Conservation (phyloP, 192 early-diverging fungal species). For the Linnemannia hyalina region DNA sequence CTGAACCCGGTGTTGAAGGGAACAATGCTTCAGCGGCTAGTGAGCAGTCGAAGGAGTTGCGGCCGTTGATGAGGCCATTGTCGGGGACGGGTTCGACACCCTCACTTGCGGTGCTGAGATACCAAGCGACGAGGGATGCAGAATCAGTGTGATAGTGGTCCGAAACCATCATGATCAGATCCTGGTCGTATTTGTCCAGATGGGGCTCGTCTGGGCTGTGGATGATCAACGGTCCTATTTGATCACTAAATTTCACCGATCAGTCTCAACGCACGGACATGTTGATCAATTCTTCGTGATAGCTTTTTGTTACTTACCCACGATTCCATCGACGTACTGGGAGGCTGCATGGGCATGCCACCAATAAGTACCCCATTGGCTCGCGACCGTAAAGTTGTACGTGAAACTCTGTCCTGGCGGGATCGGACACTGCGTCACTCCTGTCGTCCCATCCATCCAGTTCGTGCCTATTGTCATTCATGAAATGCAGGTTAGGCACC, state of each 20-base stretch:
- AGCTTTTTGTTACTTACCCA: conserved; percentile 6
- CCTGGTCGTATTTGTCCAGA: conserved; percentile 52
- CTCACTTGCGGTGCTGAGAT: conserved; percentile 38
- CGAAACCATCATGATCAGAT: conserved; percentile 52
- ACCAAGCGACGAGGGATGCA: conserved; percentile 35
- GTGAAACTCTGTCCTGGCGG: conserved; percentile 47
- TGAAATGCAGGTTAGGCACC: background rate
- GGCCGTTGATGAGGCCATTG: conserved; percentile 31
- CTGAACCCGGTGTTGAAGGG: background rate
- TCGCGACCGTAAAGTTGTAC: conserved; percentile 49
- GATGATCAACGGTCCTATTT: conserved; percentile 27
- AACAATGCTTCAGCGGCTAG: background rate
- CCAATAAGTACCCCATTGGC: conserved; percentile 63
- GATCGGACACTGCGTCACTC: conserved; percentile 59
- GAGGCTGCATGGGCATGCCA: conserved; percentile 59
- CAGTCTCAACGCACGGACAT: background rate
- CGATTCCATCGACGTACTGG: conserved; percentile 55
- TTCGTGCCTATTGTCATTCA: conserved; percentile 22
- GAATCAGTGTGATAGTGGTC: conserved; percentile 49
- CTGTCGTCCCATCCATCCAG: conserved; percentile 63
- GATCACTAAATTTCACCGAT: background rate
- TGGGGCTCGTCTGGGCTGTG: conserved; percentile 46
- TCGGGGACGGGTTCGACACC: conserved; percentile 48
- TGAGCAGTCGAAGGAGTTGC: conserved; percentile 29
- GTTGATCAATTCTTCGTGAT: background rate